Conservation (phyloP, 2,329 filamentous ascomycete species). For the Fusarium stilboides region DNA sequence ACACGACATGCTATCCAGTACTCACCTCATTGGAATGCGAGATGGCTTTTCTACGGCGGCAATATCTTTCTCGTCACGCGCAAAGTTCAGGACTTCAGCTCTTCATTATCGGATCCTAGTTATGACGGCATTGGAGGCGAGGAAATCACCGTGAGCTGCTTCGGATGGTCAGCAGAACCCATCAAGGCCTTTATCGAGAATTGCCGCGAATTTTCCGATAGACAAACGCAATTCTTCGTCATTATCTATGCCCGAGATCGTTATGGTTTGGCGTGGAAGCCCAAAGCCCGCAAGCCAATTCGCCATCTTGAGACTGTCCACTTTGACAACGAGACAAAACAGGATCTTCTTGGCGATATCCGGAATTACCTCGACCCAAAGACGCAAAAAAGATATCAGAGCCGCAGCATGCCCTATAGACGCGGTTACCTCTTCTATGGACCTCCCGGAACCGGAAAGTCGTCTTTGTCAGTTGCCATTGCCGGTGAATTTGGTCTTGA, state of each 20-base stretch:
- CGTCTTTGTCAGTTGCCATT: constrained; percentile 67
- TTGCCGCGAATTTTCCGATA: constrained; percentile 65
- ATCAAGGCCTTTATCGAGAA: constrained; percentile 62
- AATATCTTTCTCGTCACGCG: constrained; percentile 63
- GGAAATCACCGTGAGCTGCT: constrained; percentile 64
- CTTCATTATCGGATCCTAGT: constrained; percentile 58
- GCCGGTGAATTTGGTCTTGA: constrained; percentile 67
- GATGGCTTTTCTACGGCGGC: constrained; percentile 66
- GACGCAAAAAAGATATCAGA: constrained; percentile 72
- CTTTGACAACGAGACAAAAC: constrained; percentile 63
- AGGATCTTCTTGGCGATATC: constrained; percentile 64
- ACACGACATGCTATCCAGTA: constrained; percentile 61
- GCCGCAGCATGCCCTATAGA: constrained; percentile 61
- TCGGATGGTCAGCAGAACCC: constrained; percentile 66
- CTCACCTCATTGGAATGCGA: constrained; percentile 60
- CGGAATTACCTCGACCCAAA: constrained; percentile 66
- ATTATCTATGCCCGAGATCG: constrained; percentile 64
- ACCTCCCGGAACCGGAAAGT: constrained; percentile 74
- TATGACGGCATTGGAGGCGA: constrained; percentile 64
- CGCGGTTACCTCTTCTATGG: constrained; percentile 76
- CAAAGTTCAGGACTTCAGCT: constrained; percentile 57
- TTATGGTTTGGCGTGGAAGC: constrained; percentile 65
- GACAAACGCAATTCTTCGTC: constrained; percentile 65
- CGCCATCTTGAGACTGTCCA: constrained; percentile 66
- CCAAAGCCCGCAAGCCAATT: constrained; percentile 64